Evolutionary conservation across 345 rosid genomes (phyloP), one percentile per base, ranked within the genome.

Genomic region (Arabidopsis suecica): DNA sequence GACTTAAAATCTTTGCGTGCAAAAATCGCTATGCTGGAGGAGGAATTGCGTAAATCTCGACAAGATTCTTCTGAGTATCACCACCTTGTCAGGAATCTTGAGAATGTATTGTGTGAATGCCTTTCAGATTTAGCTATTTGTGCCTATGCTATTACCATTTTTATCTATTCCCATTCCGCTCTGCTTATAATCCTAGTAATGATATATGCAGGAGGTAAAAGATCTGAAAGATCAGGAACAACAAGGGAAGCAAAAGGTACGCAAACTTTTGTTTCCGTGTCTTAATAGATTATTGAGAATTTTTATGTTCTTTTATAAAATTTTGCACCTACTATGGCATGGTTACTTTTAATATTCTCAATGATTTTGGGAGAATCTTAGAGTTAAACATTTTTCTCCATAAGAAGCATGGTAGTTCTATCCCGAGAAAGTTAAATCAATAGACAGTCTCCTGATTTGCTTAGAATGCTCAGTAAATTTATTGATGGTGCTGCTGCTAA

Each of bases 231-330:
- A 89, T 77, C 64, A 64, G 79, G 97, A 96, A 51, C 96, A 87
- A 75, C 90, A 91, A 81, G 87, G 86, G 84, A 89, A 88, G 85
- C 96, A 93, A 79, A 96, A 93, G 98, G 99, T 91, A 32, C n/a
- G 77, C 28, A 59, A 56, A 55, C 34, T 70, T 10, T 12, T 66
- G 58, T 71, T 49, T 49, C 3, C 9, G 11, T 59, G 55, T 49
- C 61, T 22, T 30, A 28, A 2, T 32, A 57, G 53, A 53, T 36
- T 64, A 9, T 65, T 32, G 23, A 48, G 23, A 55, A 61, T 50
- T 59, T 38, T 7, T 59, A 34, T n/a, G 50, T 5, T 50, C 33
- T 59, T 59, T 72, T 50, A n/a, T 20, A n/a, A 41, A 40, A 51
- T 59, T 41, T 65, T 41, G 13, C 57, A 59, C 57, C 9, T 63